These are phyloP conservation scores for Gossypium rotundifolium DNA, from an alignment of 345 rosid species.

Conservation along the genomic window DNA sequence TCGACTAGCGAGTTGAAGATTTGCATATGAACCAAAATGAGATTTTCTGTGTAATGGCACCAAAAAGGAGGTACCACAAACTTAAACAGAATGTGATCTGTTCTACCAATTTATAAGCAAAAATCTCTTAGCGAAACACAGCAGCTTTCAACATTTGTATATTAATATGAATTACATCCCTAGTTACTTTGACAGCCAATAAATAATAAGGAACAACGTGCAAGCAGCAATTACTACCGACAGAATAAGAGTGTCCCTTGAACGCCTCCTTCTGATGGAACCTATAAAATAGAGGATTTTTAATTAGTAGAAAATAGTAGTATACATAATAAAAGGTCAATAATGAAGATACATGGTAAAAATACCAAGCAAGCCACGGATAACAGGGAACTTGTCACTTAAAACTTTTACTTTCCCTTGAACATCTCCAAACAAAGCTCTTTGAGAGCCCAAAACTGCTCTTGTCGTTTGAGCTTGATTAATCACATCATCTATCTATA, in stretches of 20 bases:
- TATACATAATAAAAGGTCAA: neutral
- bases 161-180: conserved; percentile 8
- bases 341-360: conserved; percentile 3
- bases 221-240: conserved; percentile 91
- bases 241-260: conserved; percentile 87
- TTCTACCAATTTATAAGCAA: conserved; percentile 33
- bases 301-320: neutral
- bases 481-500: conserved; percentile 93
- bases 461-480: conserved; percentile 94
- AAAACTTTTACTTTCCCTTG: conserved; percentile 89
- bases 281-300: conserved; percentile 36
- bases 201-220: conserved; percentile 85
- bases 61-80: neutral
- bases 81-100: conserved; percentile 15
- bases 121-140: conserved; percentile 24
- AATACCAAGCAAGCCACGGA: conserved; percentile 86
- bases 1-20: neutral
- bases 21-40: neutral
- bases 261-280: conserved; percentile 72
- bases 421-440: conserved; percentile 83
- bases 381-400: conserved; percentile 79
- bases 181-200: conserved; percentile 84
- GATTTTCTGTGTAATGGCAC: conserved; percentile 14
- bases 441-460: conserved; percentile 82
- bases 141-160: conserved; percentile 12